phyloP scores from a whole-genome alignment of 768 basidiomycete genomes.

The Mycena venus region DNA sequence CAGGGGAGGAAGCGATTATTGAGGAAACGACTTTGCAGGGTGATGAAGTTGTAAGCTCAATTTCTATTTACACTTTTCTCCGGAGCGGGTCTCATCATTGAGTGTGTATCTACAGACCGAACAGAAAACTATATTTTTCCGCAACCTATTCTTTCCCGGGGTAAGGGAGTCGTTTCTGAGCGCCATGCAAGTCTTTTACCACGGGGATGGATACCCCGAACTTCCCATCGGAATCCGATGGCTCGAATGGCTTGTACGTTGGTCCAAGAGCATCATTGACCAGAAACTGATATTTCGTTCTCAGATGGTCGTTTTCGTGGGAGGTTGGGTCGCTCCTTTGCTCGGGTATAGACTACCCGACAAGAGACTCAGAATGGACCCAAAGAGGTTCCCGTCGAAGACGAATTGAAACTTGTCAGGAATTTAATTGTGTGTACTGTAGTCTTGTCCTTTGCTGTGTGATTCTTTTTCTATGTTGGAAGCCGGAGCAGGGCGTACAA shows the following conservation, averaged over 20 bases:
- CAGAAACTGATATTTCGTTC: background rate
- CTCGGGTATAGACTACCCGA: constrained; percentile 2
- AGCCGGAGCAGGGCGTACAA: no score
- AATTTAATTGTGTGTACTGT: no score
- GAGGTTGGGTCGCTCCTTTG: background rate
- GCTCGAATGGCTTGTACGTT: constrained; percentile 10
- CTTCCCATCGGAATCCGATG: background rate
- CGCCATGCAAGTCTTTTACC: constrained; percentile 15
- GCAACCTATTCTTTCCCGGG: background rate
- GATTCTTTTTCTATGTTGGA: no score
- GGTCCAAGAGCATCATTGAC: background rate
- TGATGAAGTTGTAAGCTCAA: background rate
- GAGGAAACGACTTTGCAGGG: background rate
- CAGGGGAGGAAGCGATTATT: background rate
- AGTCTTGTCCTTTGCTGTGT: no score
- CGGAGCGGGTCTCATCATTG: background rate
- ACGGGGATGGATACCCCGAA: constrained; percentile 2
- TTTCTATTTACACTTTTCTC: background rate
- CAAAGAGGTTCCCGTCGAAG: background rate
- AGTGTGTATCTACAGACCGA: background rate
- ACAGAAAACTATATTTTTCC: constrained; percentile 16
- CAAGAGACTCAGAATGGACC: constrained; percentile 1
- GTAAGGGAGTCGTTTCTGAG: background rate
- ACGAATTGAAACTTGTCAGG: no score
- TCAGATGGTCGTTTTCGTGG: constrained; percentile 7